These are phyloP conservation scores for Hyphopichia fennica DNA, from an alignment of 1,139 yeast genomes.

Conservation along the genomic window DNA sequence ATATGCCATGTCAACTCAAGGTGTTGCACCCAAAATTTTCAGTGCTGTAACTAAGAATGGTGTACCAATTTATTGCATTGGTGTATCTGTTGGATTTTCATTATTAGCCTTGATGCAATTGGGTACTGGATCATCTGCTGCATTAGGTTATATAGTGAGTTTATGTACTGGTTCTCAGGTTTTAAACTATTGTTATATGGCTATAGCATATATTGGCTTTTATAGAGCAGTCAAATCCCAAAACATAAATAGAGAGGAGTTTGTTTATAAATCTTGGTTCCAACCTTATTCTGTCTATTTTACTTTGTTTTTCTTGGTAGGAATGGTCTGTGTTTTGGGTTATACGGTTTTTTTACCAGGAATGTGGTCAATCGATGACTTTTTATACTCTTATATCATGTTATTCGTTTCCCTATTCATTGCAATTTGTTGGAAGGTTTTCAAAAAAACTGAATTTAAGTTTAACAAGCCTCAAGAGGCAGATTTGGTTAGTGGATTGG, in stretches of 20 bases:
- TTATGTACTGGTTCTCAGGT: conserved; percentile 79
- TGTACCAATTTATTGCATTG: conserved; percentile 57
- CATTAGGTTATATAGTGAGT: conserved; percentile 72
- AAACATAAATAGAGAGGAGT: conserved; percentile 23
- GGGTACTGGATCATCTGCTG: conserved; percentile 45
- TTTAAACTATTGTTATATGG: conserved; percentile 66
- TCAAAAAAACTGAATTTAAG: conserved; percentile 30
- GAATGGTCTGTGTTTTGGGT: conserved; percentile 34
- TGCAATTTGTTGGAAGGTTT: conserved; percentile 33
- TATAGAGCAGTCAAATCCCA: conserved; percentile 55
- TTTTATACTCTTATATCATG: conserved; percentile 45
- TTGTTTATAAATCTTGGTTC: conserved; percentile 29
- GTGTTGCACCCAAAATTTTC: conserved; percentile 40
- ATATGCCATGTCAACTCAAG: conserved; percentile 39
- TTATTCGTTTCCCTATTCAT: conserved; percentile 33
- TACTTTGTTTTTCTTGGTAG: conserved; percentile 22
- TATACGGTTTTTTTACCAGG: conserved; percentile 55
- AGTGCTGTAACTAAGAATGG: conserved; percentile 48
- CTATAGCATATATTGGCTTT: conserved; percentile 59
- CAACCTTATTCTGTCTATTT: conserved; percentile 30
- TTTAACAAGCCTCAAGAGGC: conserved; percentile 30
- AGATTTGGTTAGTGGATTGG: conserved; percentile 37
- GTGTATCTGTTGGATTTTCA: conserved; percentile 30
- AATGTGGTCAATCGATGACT: conserved; percentile 61
- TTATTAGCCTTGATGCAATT: conserved; percentile 27